These are phyloP conservation scores for Nothophaeocryptopus gaeumannii DNA, from an alignment of 2,329 filamentous ascomycete genomes.

Conservation along the genomic window DNA sequence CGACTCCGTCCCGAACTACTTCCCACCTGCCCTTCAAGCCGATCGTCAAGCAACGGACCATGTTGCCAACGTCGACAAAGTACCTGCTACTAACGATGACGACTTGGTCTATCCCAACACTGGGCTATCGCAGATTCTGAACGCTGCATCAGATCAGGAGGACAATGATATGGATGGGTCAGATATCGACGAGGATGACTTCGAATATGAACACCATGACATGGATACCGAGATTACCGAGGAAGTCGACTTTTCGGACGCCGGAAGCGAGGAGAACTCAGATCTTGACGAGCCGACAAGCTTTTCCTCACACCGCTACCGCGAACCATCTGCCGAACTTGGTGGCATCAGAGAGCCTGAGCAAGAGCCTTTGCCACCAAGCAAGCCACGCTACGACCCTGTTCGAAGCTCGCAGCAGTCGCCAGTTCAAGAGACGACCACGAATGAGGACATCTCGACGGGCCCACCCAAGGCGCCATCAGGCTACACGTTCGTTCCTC, in stretches of 20 bases:
- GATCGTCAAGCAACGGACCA: too few relatives aligned
- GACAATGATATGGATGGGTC: conserved; percentile 11
- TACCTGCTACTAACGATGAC: conserved; percentile 1
- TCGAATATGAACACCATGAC: conserved; percentile 15
- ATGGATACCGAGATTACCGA: background rate
- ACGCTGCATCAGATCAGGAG: conserved; percentile 13
- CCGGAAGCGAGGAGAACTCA: conserved; percentile 6
- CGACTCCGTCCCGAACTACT: conserved; percentile 12
- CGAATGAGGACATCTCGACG: too few relatives aligned
- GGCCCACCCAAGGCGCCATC: conserved; percentile 1
- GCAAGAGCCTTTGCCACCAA: background rate
- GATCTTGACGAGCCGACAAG: conserved; percentile 3
- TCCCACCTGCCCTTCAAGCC: conserved; percentile 1
- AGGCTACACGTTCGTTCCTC: conserved; percentile 19
- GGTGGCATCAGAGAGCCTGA: conserved; percentile 2
- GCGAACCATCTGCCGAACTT: conserved; percentile 19
- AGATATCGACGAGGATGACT: conserved; percentile 13
- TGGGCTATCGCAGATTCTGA: conserved; percentile 23
- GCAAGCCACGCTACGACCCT: conserved; percentile 29
- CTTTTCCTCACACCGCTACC: conserved; percentile 3
- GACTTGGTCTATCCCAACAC: conserved; percentile 5
- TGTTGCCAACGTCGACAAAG: background rate
- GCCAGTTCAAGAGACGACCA: background rate
- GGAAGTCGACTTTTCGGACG: conserved; percentile 8
- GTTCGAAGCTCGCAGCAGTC: conserved; percentile 24